These are phyloP conservation scores for Ganoderma multipileum DNA, from an alignment of 1,284 basidiomycete species.

Conservation along the genomic window DNA sequence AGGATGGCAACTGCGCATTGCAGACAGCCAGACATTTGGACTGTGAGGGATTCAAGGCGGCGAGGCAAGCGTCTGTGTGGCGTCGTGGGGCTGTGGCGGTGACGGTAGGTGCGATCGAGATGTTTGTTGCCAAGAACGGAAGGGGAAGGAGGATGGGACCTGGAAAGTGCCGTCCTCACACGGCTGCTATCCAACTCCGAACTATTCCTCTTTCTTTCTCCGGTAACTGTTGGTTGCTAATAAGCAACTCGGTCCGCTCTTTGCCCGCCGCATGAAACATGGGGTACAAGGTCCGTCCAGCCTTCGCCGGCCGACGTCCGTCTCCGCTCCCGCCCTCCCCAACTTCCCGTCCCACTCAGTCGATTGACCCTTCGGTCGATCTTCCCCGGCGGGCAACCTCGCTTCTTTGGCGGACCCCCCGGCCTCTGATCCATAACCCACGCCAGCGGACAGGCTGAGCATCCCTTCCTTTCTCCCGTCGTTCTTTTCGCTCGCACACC, in stretches of 20 bases:
- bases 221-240: slow-evolving; percentile 11
- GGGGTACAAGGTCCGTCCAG: slow-evolving; percentile 9
- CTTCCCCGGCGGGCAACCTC: slow-evolving; percentile 8
- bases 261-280: not conserved
- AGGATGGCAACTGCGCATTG: not conserved
- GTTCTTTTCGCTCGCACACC: slow-evolving; percentile 15
- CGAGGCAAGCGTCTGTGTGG: slow-evolving; percentile 22
- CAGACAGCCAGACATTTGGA: not conserved
- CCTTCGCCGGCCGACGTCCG: slow-evolving; percentile 8
- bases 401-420: slow-evolving; percentile 14
- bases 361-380: not conserved
- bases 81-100: slow-evolving; percentile 27
- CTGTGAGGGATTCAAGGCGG: not conserved
- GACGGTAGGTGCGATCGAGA: slow-evolving; percentile 4
- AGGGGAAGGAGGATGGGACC: slow-evolving; percentile 2
- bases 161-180: not conserved
- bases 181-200: not conserved
- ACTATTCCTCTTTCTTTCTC: not conserved
- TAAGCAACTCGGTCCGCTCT: not conserved
- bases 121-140: not conserved
- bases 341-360: not conserved
- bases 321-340: slow-evolving; percentile 12
- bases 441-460: slow-evolving; percentile 20
- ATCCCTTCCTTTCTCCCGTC: slow-evolving; percentile 25
- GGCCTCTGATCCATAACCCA: slow-evolving; percentile 8